These are phyloP conservation scores for Xylariales sp. DNA, from an alignment of 2,329 filamentous ascomycete genomes.

Conservation along the genomic window DNA sequence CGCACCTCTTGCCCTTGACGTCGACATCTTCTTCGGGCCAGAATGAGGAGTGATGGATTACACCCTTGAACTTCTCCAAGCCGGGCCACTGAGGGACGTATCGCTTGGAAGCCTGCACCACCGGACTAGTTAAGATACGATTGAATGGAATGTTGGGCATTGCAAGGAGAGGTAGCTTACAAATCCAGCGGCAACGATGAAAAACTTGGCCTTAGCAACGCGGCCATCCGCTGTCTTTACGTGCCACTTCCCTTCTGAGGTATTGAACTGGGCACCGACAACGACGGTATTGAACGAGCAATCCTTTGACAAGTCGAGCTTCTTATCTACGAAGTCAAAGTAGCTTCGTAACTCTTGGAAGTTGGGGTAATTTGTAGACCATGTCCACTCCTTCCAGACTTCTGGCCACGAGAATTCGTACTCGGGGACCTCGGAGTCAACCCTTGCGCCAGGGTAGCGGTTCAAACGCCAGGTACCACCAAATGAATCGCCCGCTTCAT, in stretches of 20 bases:
- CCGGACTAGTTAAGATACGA: not conserved
- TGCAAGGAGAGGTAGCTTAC: constrained; percentile 12
- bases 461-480: constrained; percentile 56
- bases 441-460: constrained; percentile 48
- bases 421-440: constrained; percentile 49
- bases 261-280: constrained; percentile 46
- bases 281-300: constrained; percentile 53
- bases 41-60: constrained; percentile 55
- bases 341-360: constrained; percentile 49
- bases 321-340: constrained; percentile 55
- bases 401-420: constrained; percentile 51
- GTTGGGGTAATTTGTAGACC: constrained; percentile 47
- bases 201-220: constrained; percentile 42
- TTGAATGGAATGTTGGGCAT: not conserved
- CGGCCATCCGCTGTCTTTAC: constrained; percentile 48
- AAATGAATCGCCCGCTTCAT: constrained; percentile 46
- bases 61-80: constrained; percentile 55
- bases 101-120: constrained; percentile 47
- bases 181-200: constrained; percentile 49
- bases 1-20: constrained; percentile 53
- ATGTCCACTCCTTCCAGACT: constrained; percentile 52
- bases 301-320: constrained; percentile 51
- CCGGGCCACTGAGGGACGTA: constrained; percentile 58
- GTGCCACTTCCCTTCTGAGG: constrained; percentile 40
- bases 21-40: constrained; percentile 56